Evolutionary conservation across 225 moss, liverwort and hornwort genomes (phyloP).

Genomic region (Bryoerythrophyllum caledonicum): DNA sequence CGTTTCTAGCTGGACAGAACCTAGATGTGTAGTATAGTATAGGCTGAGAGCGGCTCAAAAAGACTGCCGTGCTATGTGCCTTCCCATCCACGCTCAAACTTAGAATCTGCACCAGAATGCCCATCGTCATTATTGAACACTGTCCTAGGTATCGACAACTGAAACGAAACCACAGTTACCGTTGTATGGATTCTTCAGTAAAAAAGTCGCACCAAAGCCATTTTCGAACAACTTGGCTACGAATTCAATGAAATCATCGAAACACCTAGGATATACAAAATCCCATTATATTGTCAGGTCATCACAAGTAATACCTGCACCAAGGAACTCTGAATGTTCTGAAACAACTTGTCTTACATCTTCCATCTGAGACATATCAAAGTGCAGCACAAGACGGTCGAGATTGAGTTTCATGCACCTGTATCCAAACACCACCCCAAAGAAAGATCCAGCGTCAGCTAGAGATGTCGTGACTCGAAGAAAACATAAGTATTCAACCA

Average conservation of each 20-base stretch:
- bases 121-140: background rate
- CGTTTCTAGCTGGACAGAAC: conserved; percentile 4
- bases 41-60: conserved; percentile 3
- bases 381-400: background rate
- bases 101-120: conserved; percentile 32
- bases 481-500: too few relatives aligned
- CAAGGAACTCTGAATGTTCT: conserved; percentile 48
- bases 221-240: background rate
- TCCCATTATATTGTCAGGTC: conserved; percentile 36
- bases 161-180: background rate
- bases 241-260: background rate
- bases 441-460: too few relatives aligned
- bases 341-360: conserved; percentile 24
- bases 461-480: too few relatives aligned
- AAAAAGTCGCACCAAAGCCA: background rate
- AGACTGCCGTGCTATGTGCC: background rate
- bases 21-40: background rate
- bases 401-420: too few relatives aligned
- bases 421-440: too few relatives aligned
- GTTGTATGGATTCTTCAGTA: background rate
- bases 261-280: conserved; percentile 34
- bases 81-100: conserved; percentile 17
- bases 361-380: conserved; percentile 39
- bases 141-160: background rate
- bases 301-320: conserved; percentile 42